These are phyloP conservation scores for Phaeomoniella chlamydospora DNA, from an alignment of 2,329 filamentous ascomycete species.

Conservation along the genomic window DNA sequence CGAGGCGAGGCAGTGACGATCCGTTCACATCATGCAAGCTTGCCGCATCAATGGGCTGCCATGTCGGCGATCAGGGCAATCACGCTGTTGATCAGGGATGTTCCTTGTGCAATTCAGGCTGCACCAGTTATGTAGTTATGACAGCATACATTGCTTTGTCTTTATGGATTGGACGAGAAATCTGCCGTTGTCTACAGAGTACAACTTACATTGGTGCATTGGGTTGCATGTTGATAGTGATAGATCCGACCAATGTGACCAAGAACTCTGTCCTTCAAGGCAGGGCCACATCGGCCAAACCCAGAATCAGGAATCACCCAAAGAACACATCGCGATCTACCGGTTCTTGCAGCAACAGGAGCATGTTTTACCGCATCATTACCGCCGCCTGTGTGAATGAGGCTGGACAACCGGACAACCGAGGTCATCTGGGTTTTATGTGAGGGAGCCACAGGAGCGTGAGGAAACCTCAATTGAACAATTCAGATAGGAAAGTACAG, in stretches of 20 bases:
- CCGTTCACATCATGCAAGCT: neutral
- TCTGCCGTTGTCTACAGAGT: neutral
- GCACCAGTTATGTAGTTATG: neutral
- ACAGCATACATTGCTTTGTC: neutral
- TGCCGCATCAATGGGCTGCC: neutral
- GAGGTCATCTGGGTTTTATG: too few species aligned
- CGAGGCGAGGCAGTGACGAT: too few species aligned
- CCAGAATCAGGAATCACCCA: too few species aligned
- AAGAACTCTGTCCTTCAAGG: neutral
- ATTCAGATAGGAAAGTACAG: too few species aligned
- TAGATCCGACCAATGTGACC: neutral
- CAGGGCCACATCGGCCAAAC: too few species aligned
- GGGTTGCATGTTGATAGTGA: neutral
- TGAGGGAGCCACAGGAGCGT: too few species aligned
- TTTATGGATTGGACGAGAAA: neutral
- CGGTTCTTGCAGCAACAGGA: too few species aligned
- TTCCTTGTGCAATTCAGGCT: neutral
- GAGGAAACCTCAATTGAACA: too few species aligned
- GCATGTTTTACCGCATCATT: too few species aligned
- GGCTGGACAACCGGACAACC: too few species aligned
- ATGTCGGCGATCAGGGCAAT: neutral
- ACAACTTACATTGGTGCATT: neutral
- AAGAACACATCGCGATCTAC: too few species aligned
- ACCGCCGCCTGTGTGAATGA: too few species aligned
- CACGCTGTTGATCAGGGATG: neutral